These are phyloP conservation scores for Phytophthora tentaculata DNA, from an alignment of 352 stramenopile species.

Conservation along the genomic window DNA sequence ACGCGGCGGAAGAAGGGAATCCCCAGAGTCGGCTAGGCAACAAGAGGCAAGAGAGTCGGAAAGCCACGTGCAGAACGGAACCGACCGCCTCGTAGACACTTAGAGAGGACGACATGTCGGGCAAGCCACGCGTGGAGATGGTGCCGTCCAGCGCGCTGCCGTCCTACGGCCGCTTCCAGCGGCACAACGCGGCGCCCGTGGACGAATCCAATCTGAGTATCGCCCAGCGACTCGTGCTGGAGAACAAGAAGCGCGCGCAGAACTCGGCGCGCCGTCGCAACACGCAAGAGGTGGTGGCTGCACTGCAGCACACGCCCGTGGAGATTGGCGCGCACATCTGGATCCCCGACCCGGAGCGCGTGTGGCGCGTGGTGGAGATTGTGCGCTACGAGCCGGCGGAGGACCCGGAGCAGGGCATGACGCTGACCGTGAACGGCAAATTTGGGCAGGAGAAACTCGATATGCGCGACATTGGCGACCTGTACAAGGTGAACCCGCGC, in stretches of 20 bases:
- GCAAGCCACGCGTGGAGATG: constrained; percentile 65
- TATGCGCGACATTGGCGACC: constrained; percentile 81
- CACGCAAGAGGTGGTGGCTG: constrained; percentile 70
- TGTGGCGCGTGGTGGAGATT: constrained; percentile 89
- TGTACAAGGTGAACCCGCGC: constrained; percentile 89
- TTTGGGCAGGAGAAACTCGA: constrained; percentile 81
- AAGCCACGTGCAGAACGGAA: constrained; percentile 23
- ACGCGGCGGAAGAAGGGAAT: constrained; percentile 14
- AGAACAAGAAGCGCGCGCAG: constrained; percentile 82
- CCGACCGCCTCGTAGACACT: constrained; percentile 3
- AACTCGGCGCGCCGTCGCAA: constrained; percentile 71
- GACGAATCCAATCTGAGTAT: constrained; percentile 73
- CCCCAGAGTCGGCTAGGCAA: background rate
- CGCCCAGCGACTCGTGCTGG: constrained; percentile 82
- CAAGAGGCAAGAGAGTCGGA: constrained; percentile 1
- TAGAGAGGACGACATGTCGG: constrained; percentile 28
- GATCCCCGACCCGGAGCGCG: constrained; percentile 81
- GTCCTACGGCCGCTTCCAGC: constrained; percentile 83
- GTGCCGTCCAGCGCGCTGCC: constrained; percentile 73
- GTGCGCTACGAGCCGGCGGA: constrained; percentile 53
- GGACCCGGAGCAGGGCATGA: constrained; percentile 67
- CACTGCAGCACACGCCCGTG: constrained; percentile 71
- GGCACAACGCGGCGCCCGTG: constrained; percentile 57
- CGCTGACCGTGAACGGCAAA: constrained; percentile 72
- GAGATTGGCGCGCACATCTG: constrained; percentile 86